Evolutionary conservation across 2,329 filamentous ascomycete species (phyloP), one percentile per base, ranked within the genome.

Genomic region (Paracoccidioides brasiliensis): DNA sequence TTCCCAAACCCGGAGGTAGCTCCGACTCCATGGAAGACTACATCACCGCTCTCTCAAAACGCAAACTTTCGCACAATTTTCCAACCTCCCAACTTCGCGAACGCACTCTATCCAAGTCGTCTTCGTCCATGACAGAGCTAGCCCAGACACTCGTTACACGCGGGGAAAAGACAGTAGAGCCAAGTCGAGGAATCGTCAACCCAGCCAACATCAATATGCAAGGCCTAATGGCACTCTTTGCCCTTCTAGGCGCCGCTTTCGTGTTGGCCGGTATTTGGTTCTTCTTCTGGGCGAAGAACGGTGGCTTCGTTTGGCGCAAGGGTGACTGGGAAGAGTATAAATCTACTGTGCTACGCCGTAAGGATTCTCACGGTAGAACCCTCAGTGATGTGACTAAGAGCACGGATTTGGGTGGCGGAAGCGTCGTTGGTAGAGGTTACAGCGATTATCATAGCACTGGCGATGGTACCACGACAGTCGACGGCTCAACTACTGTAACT

Each of bases 271-370:
- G 79, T 30, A 89, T 97, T 66, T 98, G 93, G 90, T 96, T 98
- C 79, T 97, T 98, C 80, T 95, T 95, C 79, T 94, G 88, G 86
- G 91, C 91, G 56, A 91, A 87, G 73, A 95, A 97, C 64, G 93
- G 93, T 59, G 93, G 93, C 12, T 96, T 97, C 75, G 76, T 86
- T 60, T 97, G 90, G 78, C 80, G 80, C 49, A 76, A 94, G 60
- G 78, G 82, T 40, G 93, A 98, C 72, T 98, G 93, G 91, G 91
- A 97, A 5, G 93, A 98, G 66, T 98, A 98, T 81, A 97, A 97
- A 70, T 85, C 86, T 1, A 96, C 91, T 0, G 93, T 98, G 1
- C 73, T 98, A 48, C 81, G 93, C 44, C 86, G 90, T 54, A 90
- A 86, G 65, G 90, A 90, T 0, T 89, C 90, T 4, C 90, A 96